Evolutionary conservation across 352 stramenopile genomes (phyloP), one percentile per base, ranked within the genome.

Genomic region (Phytophthora quininea): DNA sequence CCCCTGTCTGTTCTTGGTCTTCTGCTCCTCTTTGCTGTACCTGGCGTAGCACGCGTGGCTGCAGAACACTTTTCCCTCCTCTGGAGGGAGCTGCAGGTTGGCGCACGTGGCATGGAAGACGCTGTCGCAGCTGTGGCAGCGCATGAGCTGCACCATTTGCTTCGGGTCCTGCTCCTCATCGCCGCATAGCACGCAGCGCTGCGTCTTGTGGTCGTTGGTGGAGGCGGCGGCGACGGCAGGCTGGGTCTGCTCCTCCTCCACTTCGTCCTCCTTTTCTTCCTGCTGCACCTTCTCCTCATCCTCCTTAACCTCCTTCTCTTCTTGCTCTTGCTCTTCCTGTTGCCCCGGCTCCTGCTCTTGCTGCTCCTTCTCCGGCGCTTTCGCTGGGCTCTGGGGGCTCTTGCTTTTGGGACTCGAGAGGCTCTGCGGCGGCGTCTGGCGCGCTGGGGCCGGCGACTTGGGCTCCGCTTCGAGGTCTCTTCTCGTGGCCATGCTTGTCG

Each of bases 61-160:
- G 32, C 85, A 93, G 54, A 91, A 93, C 30, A 89, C 74, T 42
- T 83, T 80, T 15, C 74, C 74, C 37, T 89, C 82, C 61, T 93
- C 79, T 0, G 82, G 82, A 8, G 82, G 81, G 31, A 81, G 75
- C 38, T 80, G 79, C 15, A 93, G 56, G 49, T 88, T 91, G 31
- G 76, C 82, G 62, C 85, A 93, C 46, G 79, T 62, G 11, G 81
- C 73, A 63, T 93, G 85, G 71, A 91, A 93, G n/a, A 53, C 43
- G 52, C 64, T 76, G 3, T 40, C 62, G 54, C 85, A 93, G 47
- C 58, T 82, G 38, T 77, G 72, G 62, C 85, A 93, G 57, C 68
- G 67, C 73, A 91, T 80, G 29, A 88, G 67, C 29, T 77, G 71
- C 24, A 73, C 54, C 15, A 63, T 33, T 15, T 33, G 45, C 31